Percentiles rank a stretch among this genome's conserved stretches.
Evolutionary conservation across 2,329 filamentous ascomycete genomes (phyloP).

Genomic region (Apiospora arundinis): DNA sequence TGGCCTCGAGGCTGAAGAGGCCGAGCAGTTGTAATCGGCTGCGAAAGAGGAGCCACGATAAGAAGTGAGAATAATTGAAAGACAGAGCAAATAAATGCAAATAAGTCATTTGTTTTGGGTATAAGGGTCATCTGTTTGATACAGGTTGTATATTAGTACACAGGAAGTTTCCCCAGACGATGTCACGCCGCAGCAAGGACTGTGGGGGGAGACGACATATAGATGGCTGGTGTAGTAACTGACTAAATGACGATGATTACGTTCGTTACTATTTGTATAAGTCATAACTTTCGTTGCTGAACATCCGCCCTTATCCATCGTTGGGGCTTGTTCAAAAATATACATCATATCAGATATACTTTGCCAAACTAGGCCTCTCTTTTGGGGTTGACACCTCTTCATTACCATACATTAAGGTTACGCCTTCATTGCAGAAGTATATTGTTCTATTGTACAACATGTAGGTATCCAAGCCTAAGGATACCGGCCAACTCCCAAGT

Average conservation of each 20-base stretch:
- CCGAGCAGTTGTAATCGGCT: background rate
- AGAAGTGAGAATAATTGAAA: background rate
- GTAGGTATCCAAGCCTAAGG: background rate
- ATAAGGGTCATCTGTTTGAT: background rate
- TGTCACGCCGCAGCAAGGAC: background rate
- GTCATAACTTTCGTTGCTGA: background rate
- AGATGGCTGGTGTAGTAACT: background rate
- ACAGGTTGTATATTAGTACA: background rate
- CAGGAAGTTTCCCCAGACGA: background rate
- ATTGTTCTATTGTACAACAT: background rate
- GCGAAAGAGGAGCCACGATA: background rate
- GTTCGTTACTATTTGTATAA: background rate
- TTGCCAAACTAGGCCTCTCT: no score
- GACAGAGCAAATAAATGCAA: background rate
- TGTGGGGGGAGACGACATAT: background rate
- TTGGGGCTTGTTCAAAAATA: no score
- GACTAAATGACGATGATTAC: background rate
- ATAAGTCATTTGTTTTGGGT: background rate
- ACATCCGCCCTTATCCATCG: no score
- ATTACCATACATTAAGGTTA: background rate
- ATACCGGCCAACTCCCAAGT: no score
- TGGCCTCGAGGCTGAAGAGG: constrained; percentile 21
- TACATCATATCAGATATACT: no score
- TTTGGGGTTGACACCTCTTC: background rate
- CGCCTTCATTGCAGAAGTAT: background rate